Conservation (phyloP, 805 yeast genomes). For the Teunomyces gatunensis region DNA sequence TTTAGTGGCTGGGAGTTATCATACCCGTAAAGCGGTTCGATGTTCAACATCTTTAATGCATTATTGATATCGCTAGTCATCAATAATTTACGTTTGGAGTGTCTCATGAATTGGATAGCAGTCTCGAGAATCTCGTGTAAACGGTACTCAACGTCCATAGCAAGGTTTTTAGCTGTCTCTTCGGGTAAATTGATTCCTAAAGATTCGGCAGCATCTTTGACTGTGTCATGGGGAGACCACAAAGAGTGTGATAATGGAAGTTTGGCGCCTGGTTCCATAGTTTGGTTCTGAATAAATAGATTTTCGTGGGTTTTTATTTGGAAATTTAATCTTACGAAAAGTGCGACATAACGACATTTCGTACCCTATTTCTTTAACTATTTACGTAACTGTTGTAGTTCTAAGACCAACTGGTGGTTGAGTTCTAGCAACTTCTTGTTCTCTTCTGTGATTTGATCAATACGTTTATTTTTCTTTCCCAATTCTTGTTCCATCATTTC, state of each 20-base stretch:
- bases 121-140: slow-evolving; percentile 94
- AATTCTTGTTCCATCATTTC: slow-evolving; percentile 21
- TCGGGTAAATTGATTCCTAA: slow-evolving; percentile 83
- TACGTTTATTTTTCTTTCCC: slow-evolving; percentile 16
- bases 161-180: slow-evolving; percentile 89
- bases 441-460: slow-evolving; percentile 23
- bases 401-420: slow-evolving; percentile 24
- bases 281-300: background rate
- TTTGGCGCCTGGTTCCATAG: slow-evolving; percentile 38
- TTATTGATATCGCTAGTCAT: slow-evolving; percentile 79
- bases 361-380: background rate
- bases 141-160: slow-evolving; percentile 99
- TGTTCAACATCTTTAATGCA: slow-evolving; percentile 80
- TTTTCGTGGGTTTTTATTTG: slow-evolving; percentile 1
- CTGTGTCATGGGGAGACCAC: slow-evolving; percentile 98
- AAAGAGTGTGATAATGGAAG: slow-evolving; percentile 79
- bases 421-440: slow-evolving; percentile 30
- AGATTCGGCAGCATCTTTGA: slow-evolving; percentile 91
- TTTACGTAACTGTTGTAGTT: background rate
- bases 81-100: slow-evolving; percentile 78
- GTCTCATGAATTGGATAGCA: slow-evolving; percentile 94
- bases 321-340: background rate
- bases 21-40: slow-evolving; percentile 92
- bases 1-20: slow-evolving; percentile 66
- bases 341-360: slow-evolving; percentile 1